These are phyloP conservation scores for Umbelopsis isabellina DNA, from an alignment of 192 early-diverging fungal genomes.

Conservation along the genomic window DNA sequence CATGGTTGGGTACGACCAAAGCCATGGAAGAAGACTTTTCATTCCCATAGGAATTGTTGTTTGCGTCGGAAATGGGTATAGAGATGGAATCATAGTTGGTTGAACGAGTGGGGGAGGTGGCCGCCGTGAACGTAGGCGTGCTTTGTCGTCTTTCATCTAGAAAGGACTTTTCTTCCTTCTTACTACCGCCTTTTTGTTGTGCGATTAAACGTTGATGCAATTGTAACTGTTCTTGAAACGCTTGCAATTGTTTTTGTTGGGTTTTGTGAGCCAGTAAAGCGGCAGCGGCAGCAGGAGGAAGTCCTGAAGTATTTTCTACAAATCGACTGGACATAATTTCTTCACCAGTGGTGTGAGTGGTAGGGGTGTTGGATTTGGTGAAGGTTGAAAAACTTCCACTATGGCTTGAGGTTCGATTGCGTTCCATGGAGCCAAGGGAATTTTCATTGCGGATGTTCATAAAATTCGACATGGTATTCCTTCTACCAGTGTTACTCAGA, in stretches of 20 bases:
- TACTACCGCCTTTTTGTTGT: constrained; percentile 25
- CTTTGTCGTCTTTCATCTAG: constrained; percentile 20
- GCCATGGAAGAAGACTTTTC: not conserved
- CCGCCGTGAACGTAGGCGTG: not conserved
- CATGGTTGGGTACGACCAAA: constrained; percentile 6
- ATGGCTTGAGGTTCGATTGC: constrained; percentile 7
- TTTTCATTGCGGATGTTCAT: not conserved
- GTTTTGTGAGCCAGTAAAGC: constrained; percentile 36
- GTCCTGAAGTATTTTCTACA: constrained; percentile 8
- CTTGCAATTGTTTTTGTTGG: constrained; percentile 33
- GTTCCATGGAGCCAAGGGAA: not conserved
- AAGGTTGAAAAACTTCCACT: constrained; percentile 13
- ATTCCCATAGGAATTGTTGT: not conserved
- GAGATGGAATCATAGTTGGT: constrained; percentile 17
- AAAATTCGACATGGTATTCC: constrained; percentile 18
- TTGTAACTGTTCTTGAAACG: constrained; percentile 37
- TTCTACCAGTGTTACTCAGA: not conserved
- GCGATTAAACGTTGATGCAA: constrained; percentile 33
- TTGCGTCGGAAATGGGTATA: constrained; percentile 13
- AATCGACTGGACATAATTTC: constrained; percentile 13
- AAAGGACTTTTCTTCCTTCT: constrained; percentile 4
- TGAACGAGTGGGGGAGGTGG: constrained; percentile 3
- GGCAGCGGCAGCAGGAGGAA: constrained; percentile 29
- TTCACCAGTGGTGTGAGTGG: not conserved
- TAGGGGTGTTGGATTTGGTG: no score